Base-by-base conservation (phyloP, 2,329 filamentous ascomycete species). In the Gremmenia infestans region DNA sequence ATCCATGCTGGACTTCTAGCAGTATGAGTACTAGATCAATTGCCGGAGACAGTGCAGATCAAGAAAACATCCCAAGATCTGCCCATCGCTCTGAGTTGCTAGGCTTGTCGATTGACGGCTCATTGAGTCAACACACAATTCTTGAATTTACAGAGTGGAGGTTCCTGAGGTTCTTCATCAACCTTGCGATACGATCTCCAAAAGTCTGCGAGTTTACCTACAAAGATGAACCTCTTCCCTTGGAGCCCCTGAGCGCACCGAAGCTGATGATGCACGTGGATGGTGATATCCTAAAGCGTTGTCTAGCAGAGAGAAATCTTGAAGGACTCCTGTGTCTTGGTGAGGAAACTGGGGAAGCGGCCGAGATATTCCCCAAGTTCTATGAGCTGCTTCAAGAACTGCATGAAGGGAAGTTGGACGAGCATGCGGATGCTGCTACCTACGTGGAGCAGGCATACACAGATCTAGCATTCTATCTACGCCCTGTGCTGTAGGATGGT, bases 131-230 rank as follows among this genome's bases (percentile, higher is more conserved):
- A 54, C 87, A 97, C 63, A 81, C 81, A 1, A 72, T 92, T 14
- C 72, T 97, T 0, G 74, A 78, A 9, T 65, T 79, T 17, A 71
- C 80, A 2, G 79, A 86, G 7, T 88, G 87, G 82, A 78, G 79
- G 6, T 75, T 96, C 4, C 76, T 97, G 5, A 79, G 80, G 55
- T 83, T 93, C 60, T 68, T 97, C 1, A 86, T 95, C 66, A 86
- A 87, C 56, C 69, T 95, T 48, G 83, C 82, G 28, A 70, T 78
- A 48, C 69, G 72, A 25, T 79, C 77, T 25, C 65, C 70, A 6
- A 61, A 67, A 3, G 70, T 84, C 12, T 83, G 77, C 56, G 78
- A 81, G 3, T 81, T 81, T 58, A 70, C 70, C 2, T 69, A 71
- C 25, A 70, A 68, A 53, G 55, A 63, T 25, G 57, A 60, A 14